A percentile compares a stretch with the other conserved stretches of the same genome.
Evolutionary conservation across 129 eudicot species (phyloP).

Genomic region (Mikania micrantha): DNA sequence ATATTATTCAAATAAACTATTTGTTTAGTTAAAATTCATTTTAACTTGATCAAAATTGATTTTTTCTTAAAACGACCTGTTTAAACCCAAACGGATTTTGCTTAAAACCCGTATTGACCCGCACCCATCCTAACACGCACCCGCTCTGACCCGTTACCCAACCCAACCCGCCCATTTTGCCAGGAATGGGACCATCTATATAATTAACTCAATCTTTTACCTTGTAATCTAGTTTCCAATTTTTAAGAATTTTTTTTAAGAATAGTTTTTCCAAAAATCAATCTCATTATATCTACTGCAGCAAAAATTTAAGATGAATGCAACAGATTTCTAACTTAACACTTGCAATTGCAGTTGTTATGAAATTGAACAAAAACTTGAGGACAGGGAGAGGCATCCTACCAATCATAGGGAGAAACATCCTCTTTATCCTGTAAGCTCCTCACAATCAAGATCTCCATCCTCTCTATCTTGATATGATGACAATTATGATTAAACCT

Average conservation of each 20-base stretch:
- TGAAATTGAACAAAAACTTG: slow-evolving; percentile 61
- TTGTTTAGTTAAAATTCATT: no score
- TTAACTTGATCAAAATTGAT: no score
- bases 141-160: no score
- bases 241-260: neutral
- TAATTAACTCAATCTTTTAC: neutral
- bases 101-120: no score
- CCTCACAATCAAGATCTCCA: neutral
- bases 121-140: no score
- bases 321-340: neutral
- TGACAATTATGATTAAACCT: slow-evolving; percentile 5
- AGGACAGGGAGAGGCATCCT: slow-evolving; percentile 83
- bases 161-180: no score
- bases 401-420: slow-evolving; percentile 69
- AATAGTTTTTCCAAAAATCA: neutral
- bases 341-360: slow-evolving; percentile 48
- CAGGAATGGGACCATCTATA: no score
- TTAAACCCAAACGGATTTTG: no score
- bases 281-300: neutral
- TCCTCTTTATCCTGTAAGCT: slow-evolving; percentile 52
- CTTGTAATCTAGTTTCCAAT: neutral
- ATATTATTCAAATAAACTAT: no score
- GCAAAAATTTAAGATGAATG: neutral
- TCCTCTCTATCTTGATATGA: neutral
- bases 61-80: no score